A percentile compares a stretch with the other conserved stretches of the same genome.
These are phyloP conservation scores for Cruciata laevipes DNA, from an alignment of 257 asterid species.

Conservation along the genomic window DNA sequence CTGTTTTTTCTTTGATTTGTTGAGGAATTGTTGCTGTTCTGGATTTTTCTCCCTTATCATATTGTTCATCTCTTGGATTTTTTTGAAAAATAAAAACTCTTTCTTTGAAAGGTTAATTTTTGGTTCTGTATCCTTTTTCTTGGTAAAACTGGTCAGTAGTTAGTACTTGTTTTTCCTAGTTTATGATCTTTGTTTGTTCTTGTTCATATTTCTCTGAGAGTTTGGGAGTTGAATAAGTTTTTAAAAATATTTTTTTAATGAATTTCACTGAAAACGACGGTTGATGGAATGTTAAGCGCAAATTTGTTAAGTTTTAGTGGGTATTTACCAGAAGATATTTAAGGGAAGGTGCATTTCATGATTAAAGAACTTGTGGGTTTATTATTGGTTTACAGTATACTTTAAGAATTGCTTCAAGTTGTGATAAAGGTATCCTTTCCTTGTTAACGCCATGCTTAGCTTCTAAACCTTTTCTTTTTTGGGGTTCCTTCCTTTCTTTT, in stretches of 20 bases:
- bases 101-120: not conserved
- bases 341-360: conserved; percentile 12
- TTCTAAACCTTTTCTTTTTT: conserved; percentile 10
- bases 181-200: not conserved
- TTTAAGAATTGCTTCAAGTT: conserved; percentile 46
- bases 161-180: not conserved
- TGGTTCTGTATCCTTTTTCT: not conserved
- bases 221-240: not conserved
- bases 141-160: not conserved
- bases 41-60: not conserved
- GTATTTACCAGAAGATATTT: not conserved
- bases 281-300: not conserved
- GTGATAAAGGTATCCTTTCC: conserved; percentile 41
- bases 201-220: not conserved
- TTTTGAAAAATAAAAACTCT: too few relatives aligned
- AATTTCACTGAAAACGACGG: not conserved
- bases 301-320: not conserved
- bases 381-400: conserved; percentile 31
- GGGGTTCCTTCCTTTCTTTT: not conserved
- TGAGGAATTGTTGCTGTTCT: not conserved
- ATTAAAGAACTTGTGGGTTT: conserved; percentile 20
- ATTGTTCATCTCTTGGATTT: not conserved
- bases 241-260: not conserved
- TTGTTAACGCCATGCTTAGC: conserved; percentile 25
- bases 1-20: not conserved